Evolutionary conservation across 75 land plant genomes (phyloP).

Genomic region (Picea sitchensis): DNA sequence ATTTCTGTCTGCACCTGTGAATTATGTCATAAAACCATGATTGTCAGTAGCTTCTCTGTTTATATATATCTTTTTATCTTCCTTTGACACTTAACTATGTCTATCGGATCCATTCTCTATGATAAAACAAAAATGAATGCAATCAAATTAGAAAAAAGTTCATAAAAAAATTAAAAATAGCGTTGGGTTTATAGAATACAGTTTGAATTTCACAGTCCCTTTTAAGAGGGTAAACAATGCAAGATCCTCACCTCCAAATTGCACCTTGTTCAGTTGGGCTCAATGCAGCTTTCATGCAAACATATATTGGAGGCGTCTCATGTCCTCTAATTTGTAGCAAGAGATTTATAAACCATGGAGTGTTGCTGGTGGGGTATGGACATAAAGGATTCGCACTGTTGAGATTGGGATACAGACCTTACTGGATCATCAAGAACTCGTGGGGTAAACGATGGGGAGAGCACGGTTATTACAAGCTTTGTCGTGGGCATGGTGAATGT

Average conservation of each 20-base stretch:
- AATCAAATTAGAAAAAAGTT: background rate
- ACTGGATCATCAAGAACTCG: constrained; percentile 53
- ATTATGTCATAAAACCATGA: no score
- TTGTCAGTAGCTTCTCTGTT: no score
- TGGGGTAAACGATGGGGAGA: constrained; percentile 52
- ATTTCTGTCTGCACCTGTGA: background rate
- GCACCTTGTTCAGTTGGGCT: constrained; percentile 26
- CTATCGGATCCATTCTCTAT: background rate
- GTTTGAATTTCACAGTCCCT: no score
- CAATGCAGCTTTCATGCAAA: constrained; percentile 54
- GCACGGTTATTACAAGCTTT: constrained; percentile 39
- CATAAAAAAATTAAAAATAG: no score
- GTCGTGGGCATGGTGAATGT: constrained; percentile 32
- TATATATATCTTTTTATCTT: no score
- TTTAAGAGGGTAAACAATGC: background rate
- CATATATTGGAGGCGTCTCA: constrained; percentile 41
- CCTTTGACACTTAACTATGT: no score
- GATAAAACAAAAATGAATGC: background rate
- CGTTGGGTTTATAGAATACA: no score
- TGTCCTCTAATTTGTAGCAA: constrained; percentile 43
- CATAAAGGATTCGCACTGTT: constrained; percentile 23
- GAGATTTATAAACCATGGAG: constrained; percentile 38
- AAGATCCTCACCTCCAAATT: background rate
- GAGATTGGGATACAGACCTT: constrained; percentile 29
- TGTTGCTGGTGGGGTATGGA: constrained; percentile 40